Base-by-base conservation (phyloP, 768 basidiomycete species). In the Auriscalpium microsporum region DNA sequence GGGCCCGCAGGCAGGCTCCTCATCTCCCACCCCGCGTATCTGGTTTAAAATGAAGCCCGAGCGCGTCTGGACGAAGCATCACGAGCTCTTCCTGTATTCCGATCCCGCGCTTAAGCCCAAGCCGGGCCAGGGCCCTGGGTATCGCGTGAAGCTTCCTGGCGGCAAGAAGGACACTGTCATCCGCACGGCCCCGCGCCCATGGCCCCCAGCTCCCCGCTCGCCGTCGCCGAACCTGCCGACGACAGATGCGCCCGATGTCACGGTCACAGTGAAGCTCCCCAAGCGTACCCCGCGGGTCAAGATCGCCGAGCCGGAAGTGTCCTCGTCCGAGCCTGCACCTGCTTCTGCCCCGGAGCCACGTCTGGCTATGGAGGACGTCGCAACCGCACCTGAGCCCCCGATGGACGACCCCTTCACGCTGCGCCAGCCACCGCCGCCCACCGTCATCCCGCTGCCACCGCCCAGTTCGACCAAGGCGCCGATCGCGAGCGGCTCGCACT, bases 31-130 rank as follows among this genome's bases (percentile, higher is more conserved):
- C n/a, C 23, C 58, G n/a, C 61, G 56, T 16, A 53, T 79, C 45
- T 87, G 87, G 81, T 90, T 79, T 64, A 70, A 78, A 8, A 80
- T 81, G 79, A 90, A 87, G 66, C 88, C 88, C 9, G 90, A 92
- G 64, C 77, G 78, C 46, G 76, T 83, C 62, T 91, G 88, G 88
- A 91, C 90, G 9, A 90, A 90, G 64, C 87, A 90, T 53, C 81
- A 84, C 60, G 88, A 91, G 63, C 78, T 75, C 3, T 87, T 82
- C 67, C 80, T 91, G 16, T 84, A 83, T 71, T 76, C 79, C 50
- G 86, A 90, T 50, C 63, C 75, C 14, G 68, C 78, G 23, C 71
- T 80, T 23, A 84, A 83, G 64, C 75, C 81, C 11, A 79, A 82
- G n/a, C 71, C 71, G 11, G 80, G 82, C 19, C 77, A 79, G 47